phyloP scores from a whole-genome alignment of 75 land plant genomes.

The Picea sitchensis region DNA sequence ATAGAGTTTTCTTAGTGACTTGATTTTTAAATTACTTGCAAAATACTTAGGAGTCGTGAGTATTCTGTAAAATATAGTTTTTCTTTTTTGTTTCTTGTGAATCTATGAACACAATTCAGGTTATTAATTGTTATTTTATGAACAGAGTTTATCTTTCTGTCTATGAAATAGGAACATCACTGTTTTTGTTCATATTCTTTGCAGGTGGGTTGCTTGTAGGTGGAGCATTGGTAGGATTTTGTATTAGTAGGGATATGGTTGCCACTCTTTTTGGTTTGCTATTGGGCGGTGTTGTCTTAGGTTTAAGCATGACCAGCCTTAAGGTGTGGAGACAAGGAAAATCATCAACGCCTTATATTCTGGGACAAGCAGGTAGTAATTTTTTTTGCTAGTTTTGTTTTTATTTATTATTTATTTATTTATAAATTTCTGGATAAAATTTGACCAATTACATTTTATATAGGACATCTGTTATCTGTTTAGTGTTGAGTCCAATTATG shows the following conservation, averaged over 20 bases:
- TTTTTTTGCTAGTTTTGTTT: neutral
- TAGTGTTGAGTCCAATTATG: neutral
- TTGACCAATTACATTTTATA: too few relatives aligned
- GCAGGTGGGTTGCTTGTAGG: conserved; percentile 2
- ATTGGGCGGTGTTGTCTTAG: neutral
- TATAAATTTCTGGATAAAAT: too few relatives aligned
- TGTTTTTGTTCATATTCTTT: neutral
- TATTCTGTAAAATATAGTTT: too few relatives aligned
- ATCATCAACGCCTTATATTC: neutral
- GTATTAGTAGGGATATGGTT: neutral
- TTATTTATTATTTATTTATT: too few relatives aligned
- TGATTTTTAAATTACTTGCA: too few relatives aligned
- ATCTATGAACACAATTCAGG: too few relatives aligned
- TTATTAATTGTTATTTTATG: too few relatives aligned
- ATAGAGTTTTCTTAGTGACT: too few relatives aligned
- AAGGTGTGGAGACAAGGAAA: conserved; percentile 4
- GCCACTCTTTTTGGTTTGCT: neutral
- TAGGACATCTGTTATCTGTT: neutral
- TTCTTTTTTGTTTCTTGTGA: too few relatives aligned
- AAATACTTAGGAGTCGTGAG: too few relatives aligned
- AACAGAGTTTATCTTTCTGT: too few relatives aligned
- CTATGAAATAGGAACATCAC: too few relatives aligned
- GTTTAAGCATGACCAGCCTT: conserved; percentile 5
- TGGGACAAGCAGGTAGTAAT: conserved; percentile 4
- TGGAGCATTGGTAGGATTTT: neutral